phyloP scores from a whole-genome alignment of 2,329 filamentous ascomycete species.

The Zopfia rhizophila region DNA sequence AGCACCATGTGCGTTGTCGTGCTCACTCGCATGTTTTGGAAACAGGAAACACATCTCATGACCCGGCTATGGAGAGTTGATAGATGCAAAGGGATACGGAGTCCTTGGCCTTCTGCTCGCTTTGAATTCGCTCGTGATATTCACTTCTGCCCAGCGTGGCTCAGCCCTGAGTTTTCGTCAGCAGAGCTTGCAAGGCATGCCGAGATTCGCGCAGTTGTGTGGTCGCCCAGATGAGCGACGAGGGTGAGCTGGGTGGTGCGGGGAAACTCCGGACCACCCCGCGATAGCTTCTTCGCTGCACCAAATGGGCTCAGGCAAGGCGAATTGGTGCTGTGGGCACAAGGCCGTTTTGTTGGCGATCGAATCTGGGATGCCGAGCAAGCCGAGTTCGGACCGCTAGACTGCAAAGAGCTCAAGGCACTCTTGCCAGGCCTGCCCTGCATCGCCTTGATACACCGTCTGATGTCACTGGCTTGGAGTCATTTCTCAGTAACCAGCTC shows the following conservation, averaged over 20 bases:
- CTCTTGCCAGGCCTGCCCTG: slow-evolving; percentile 25
- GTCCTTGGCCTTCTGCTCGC: slow-evolving; percentile 3
- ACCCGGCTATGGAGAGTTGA: slow-evolving; percentile 14
- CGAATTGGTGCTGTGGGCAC: too few species aligned
- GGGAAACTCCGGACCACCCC: too few species aligned
- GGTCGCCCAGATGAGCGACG: too few species aligned
- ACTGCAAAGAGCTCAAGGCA: slow-evolving; percentile 26
- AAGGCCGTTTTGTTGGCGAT: too few species aligned
- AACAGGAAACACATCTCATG: slow-evolving; percentile 19
- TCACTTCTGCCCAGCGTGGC: slow-evolving; percentile 22
- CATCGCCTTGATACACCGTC: slow-evolving; percentile 28
- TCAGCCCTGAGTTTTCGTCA: slow-evolving; percentile 24
- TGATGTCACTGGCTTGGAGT: slow-evolving; percentile 46
- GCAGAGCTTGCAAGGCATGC: slow-evolving; percentile 4
- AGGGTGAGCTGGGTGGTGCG: too few species aligned
- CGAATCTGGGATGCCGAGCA: slow-evolving; percentile 36
- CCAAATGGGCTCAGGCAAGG: too few species aligned
- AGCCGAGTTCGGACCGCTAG: slow-evolving; percentile 38
- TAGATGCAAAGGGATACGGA: too few species aligned
- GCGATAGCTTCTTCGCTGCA: too few species aligned
- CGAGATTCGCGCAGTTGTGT: too few species aligned
- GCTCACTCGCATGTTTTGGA: slow-evolving; percentile 10
- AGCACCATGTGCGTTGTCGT: background rate
- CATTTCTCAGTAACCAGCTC: too few species aligned
- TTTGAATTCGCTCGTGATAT: background rate